Evolutionary conservation across 345 rosid species (phyloP).

Genomic region (Moricandia moricandioides): DNA sequence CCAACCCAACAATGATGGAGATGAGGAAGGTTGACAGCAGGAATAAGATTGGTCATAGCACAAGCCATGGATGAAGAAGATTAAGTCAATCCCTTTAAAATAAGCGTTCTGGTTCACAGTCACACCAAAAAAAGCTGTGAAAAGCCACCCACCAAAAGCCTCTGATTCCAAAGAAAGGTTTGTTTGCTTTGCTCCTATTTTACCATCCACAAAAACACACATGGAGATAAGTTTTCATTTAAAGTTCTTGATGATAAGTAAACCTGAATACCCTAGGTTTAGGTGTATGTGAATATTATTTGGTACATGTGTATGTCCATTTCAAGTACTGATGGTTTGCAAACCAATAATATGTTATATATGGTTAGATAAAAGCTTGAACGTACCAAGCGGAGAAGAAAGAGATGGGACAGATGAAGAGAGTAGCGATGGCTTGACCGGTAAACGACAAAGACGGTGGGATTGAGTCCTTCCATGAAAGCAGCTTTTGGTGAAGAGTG

Average conservation of each 20-base stretch:
- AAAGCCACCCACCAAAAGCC: slow-evolving; percentile 42
- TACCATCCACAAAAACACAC: background rate
- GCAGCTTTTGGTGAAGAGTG: slow-evolving; percentile 42
- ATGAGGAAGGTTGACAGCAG: slow-evolving; percentile 45
- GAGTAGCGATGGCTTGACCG: slow-evolving; percentile 49
- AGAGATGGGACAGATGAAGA: slow-evolving; percentile 40
- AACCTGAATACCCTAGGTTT: background rate
- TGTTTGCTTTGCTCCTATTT: slow-evolving; percentile 32
- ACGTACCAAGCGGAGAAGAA: slow-evolving; percentile 35
- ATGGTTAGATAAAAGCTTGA: background rate
- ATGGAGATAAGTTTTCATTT: slow-evolving; percentile 3
- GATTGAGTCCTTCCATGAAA: slow-evolving; percentile 39
- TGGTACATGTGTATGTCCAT: background rate
- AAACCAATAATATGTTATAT: background rate
- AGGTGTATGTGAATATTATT: background rate
- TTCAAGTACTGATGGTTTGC: background rate
- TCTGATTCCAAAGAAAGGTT: slow-evolving; percentile 33
- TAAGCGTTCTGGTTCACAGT: slow-evolving; percentile 41
- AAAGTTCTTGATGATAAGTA: background rate
- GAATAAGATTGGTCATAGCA: slow-evolving; percentile 45
- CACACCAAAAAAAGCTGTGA: slow-evolving; percentile 42
- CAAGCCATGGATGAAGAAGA: slow-evolving; percentile 45
- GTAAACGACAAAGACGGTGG: slow-evolving; percentile 44
- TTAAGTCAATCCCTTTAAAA: slow-evolving; percentile 38
- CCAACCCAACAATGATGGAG: slow-evolving; percentile 40